phyloP scores from a whole-genome alignment of 805 yeast species.

The Saturnispora galanensis region DNA sequence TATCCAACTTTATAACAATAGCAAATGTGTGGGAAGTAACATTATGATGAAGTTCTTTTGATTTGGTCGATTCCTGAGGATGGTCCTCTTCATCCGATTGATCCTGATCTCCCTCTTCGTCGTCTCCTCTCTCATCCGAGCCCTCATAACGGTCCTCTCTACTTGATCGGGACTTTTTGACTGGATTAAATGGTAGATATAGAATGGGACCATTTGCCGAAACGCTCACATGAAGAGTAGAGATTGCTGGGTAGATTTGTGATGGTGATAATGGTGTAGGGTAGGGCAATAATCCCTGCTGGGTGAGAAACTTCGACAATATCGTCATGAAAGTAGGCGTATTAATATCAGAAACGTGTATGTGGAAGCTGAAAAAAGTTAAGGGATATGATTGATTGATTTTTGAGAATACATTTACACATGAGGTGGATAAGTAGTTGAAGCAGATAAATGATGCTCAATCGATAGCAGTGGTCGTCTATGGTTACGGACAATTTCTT shows the following conservation, averaged over 20 bases:
- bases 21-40: conserved; percentile 41
- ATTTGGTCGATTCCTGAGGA: neutral
- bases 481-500: no score
- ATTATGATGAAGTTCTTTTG: conserved; percentile 15
- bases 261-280: neutral
- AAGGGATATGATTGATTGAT: no score
- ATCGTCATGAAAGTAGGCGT: neutral
- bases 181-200: conserved; percentile 27
- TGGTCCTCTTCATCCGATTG: conserved; percentile 10
- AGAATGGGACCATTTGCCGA: conserved; percentile 24
- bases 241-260: neutral
- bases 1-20: conserved; percentile 36
- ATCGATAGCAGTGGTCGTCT: no score
- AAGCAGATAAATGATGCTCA: no score
- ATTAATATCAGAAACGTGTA: neutral
- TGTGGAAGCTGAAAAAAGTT: neutral
- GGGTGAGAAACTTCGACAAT: conserved; percentile 2
- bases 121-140: conserved; percentile 8
- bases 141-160: conserved; percentile 10
- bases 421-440: no score
- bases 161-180: conserved; percentile 16
- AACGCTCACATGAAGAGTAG: neutral
- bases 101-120: conserved; percentile 17
- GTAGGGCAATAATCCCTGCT: conserved; percentile 5
- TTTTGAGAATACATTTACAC: no score